Conservation (phyloP, 1,139 yeast species). For the Geotrichum australiense region DNA sequence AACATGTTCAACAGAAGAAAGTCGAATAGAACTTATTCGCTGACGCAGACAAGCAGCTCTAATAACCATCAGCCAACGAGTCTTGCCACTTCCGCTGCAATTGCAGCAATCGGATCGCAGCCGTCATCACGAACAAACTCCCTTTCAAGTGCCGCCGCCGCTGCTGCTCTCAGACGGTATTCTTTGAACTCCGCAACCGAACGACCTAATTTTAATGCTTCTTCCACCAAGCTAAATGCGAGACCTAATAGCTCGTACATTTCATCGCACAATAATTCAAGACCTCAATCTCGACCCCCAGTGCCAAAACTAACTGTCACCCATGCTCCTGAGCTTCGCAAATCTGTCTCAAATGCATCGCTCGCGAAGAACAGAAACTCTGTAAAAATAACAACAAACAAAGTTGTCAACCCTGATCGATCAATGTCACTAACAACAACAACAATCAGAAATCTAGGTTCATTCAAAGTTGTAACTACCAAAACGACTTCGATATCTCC, state of each 20-base stretch:
- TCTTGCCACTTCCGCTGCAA: constrained; percentile 21
- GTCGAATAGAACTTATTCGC: constrained; percentile 1
- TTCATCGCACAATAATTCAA: too few relatives aligned
- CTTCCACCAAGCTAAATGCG: too few relatives aligned
- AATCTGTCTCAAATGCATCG: neutral
- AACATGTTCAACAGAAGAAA: constrained; percentile 1
- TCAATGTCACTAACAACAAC: constrained; percentile 37
- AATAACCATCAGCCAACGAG: neutral
- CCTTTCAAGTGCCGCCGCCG: constrained; percentile 33
- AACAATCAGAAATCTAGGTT: constrained; percentile 34
- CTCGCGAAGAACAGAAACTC: constrained; percentile 4
- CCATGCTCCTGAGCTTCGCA: neutral
- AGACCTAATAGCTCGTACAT: too few relatives aligned
- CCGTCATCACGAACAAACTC: constrained; percentile 15
- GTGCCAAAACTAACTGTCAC: neutral
- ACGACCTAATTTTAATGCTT: neutral
- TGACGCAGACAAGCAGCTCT: neutral
- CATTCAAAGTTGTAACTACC: constrained; percentile 34
- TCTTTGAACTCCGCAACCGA: constrained; percentile 31
- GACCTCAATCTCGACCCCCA: neutral
- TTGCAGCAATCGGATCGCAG: constrained; percentile 17
- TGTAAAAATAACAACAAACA: constrained; percentile 7
- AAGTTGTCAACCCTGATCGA: constrained; percentile 28
- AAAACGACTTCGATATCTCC: constrained; percentile 28
- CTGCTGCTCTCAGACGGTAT: constrained; percentile 34